Percentiles rank a stretch among this genome's conserved stretches.
phyloP scores from a whole-genome alignment of 164 flowering plant species.

The Magnolia sinica region DNA sequence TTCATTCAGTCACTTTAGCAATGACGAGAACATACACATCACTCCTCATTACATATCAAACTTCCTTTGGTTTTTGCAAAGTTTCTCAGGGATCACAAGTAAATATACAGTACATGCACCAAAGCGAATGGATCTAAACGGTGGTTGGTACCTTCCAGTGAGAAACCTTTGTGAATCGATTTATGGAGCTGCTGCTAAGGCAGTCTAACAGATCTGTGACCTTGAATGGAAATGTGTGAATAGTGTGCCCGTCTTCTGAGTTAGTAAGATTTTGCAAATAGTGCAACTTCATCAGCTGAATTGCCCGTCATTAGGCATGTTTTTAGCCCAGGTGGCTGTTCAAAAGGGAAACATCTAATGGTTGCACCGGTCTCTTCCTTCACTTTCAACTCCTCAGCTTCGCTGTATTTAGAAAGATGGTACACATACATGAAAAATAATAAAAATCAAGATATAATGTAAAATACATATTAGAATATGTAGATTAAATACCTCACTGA shows the following conservation, averaged over 20 bases:
- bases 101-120: neutral
- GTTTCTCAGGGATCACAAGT: too few relatives aligned
- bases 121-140: neutral
- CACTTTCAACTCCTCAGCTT: slow-evolving; percentile 69
- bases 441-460: neutral
- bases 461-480: neutral
- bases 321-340: slow-evolving; percentile 65
- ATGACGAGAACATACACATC: too few relatives aligned
- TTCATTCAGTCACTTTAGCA: too few relatives aligned
- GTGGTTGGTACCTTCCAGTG: neutral
- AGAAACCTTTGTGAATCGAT: neutral
- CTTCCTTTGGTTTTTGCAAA: neutral
- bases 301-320: slow-evolving; percentile 82
- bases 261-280: slow-evolving; percentile 78
- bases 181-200: slow-evolving; percentile 1
- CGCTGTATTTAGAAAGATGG: slow-evolving; percentile 36
- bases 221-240: neutral
- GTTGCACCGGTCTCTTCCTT: slow-evolving; percentile 97
- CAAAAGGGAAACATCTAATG: slow-evolving; percentile 88
- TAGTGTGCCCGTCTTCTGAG: neutral
- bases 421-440: too few relatives aligned
- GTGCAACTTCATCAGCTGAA: slow-evolving; percentile 74
- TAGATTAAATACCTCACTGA: slow-evolving; percentile 60
- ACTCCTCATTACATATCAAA: too few relatives aligned
- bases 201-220: neutral